phyloP scores from a whole-genome alignment of 1,284 basidiomycete species.

The Anthracocystis walkeri region DNA sequence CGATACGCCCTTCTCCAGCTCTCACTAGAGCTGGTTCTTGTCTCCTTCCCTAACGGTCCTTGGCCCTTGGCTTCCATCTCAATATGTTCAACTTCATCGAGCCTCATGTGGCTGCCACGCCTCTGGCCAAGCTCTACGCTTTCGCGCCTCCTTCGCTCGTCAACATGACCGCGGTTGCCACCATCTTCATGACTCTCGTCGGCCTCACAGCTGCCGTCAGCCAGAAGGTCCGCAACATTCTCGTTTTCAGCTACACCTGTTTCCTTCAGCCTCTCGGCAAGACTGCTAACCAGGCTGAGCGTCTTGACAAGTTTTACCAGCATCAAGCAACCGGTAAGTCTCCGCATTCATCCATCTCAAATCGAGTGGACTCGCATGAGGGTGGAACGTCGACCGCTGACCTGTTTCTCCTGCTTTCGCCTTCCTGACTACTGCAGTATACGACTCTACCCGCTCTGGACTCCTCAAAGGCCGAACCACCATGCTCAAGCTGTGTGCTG shows the following conservation, averaged over 20 bases:
- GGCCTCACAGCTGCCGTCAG: slow-evolving; percentile 46
- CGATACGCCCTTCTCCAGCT: slow-evolving; percentile 5
- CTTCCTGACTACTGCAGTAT: slow-evolving; percentile 43
- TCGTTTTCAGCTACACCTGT: slow-evolving; percentile 68
- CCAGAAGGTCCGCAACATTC: slow-evolving; percentile 47
- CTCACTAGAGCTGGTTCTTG: not conserved
- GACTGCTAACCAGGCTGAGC: slow-evolving; percentile 64
- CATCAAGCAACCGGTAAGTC: slow-evolving; percentile 65
- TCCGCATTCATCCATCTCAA: no score
- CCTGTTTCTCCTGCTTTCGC: not conserved
- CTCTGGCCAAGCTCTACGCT: slow-evolving; percentile 38
- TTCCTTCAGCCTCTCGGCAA: slow-evolving; percentile 69
- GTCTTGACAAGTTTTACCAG: slow-evolving; percentile 68
- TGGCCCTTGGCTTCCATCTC: not conserved
- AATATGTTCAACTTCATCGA: slow-evolving; percentile 30
- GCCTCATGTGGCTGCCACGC: slow-evolving; percentile 30
- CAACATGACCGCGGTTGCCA: slow-evolving; percentile 26
- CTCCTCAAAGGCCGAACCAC: slow-evolving; percentile 67
- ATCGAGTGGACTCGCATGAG: no score
- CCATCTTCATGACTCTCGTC: slow-evolving; percentile 29
- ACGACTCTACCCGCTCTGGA: slow-evolving; percentile 66
- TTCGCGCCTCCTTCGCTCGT: slow-evolving; percentile 34
- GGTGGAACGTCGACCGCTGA: not conserved
- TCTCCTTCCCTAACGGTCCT: not conserved
- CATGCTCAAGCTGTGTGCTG: slow-evolving; percentile 74